Evolutionary conservation across 2,329 filamentous ascomycete genomes (phyloP).

Genomic region (Sphaerulina populicola): DNA sequence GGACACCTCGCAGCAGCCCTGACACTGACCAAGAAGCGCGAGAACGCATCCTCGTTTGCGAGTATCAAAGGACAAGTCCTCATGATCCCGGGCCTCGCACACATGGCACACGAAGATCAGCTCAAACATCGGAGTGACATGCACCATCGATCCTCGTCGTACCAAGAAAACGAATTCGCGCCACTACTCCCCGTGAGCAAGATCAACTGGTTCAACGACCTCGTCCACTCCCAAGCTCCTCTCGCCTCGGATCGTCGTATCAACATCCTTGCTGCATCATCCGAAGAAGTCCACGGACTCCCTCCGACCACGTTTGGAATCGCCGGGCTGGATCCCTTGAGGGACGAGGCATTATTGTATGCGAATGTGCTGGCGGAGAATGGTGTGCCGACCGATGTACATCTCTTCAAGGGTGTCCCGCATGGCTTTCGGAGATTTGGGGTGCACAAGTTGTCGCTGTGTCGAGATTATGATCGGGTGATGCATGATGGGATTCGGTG

Average conservation of each 20-base stretch:
- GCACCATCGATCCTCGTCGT: constrained; percentile 36
- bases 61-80: constrained; percentile 45
- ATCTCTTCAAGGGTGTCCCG: constrained; percentile 47
- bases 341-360: constrained; percentile 46
- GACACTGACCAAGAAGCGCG: constrained; percentile 35
- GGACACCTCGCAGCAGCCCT: constrained; percentile 40
- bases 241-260: constrained; percentile 32
- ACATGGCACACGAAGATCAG: constrained; percentile 31
- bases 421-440: constrained; percentile 47
- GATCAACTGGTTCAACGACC: constrained; percentile 28
- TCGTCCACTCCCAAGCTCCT: constrained; percentile 9
- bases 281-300: constrained; percentile 35
- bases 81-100: constrained; percentile 44
- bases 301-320: constrained; percentile 42
- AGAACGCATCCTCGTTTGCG: constrained; percentile 23
- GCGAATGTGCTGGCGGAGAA: constrained; percentile 39
- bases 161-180: constrained; percentile 41
- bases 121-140: constrained; percentile 33
- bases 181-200: constrained; percentile 42
- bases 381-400: constrained; percentile 43
- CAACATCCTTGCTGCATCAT: constrained; percentile 35
- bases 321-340: constrained; percentile 41
- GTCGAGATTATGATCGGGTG: constrained; percentile 38
- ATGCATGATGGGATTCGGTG: constrained; percentile 41
- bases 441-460: constrained; percentile 33